phyloP scores from a whole-genome alignment of 345 rosid genomes.

The Corchorus olitorius region DNA sequence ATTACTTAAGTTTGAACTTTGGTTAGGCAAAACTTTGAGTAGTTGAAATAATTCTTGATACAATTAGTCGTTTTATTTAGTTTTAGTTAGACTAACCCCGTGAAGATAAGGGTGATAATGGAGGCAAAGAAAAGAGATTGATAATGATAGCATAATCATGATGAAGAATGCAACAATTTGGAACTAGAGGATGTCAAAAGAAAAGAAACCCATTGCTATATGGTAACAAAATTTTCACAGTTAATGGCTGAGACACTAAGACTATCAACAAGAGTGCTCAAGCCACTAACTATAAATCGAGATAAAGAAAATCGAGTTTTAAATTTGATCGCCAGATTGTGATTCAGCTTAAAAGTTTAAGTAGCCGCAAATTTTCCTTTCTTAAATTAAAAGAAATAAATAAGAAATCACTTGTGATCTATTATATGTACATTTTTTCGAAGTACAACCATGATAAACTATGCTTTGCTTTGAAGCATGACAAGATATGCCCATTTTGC shows the following conservation, averaged over 20 bases:
- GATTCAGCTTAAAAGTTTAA: neutral
- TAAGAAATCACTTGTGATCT: neutral
- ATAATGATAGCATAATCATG: neutral
- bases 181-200: neutral
- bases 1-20: no score
- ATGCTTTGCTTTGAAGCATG: conserved; percentile 30
- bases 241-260: neutral
- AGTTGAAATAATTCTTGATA: neutral
- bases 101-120: no score
- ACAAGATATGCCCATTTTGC: conserved; percentile 10
- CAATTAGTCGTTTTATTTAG: neutral
- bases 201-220: neutral
- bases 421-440: neutral
- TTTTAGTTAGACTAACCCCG: neutral
- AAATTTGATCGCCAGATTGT: neutral
- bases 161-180: neutral
- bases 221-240: conserved; percentile 1
- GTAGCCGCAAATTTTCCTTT: neutral
- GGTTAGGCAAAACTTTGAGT: neutral
- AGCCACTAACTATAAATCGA: conserved; percentile 1
- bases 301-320: neutral
- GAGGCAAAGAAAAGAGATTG: no score
- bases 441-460: conserved; percentile 11
- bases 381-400: neutral
- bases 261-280: neutral